A percentile compares a stretch with the other conserved stretches of the same genome.
These are phyloP conservation scores for Cordyceps fumosorosea DNA, from an alignment of 2,329 filamentous ascomycete species.

Conservation along the genomic window DNA sequence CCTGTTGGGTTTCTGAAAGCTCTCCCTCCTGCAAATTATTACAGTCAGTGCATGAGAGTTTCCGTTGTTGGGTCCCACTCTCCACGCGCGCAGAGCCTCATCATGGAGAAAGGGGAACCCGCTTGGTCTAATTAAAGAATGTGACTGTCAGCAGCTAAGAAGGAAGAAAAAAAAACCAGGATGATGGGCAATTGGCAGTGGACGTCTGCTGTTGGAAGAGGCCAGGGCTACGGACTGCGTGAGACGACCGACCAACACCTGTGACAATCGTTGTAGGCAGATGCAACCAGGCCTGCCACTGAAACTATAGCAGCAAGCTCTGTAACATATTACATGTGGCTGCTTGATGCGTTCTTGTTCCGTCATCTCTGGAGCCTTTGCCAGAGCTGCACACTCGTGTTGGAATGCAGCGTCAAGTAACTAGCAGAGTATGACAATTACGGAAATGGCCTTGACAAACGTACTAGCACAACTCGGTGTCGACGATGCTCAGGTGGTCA, in stretches of 20 bases:
- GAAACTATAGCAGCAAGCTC: background rate
- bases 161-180: background rate
- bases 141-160: background rate
- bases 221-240: background rate
- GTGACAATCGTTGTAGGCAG: background rate
- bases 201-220: background rate
- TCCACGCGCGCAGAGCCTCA: slow-evolving; percentile 5
- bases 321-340: background rate
- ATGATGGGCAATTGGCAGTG: too few relatives aligned
- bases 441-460: background rate
- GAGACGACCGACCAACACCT: background rate
- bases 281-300: background rate
- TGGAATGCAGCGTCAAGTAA: background rate
- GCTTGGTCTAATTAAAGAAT: background rate
- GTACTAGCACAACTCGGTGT: background rate
- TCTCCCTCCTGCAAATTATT: background rate
- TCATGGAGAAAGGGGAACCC: background rate
- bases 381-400: background rate
- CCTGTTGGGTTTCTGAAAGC: background rate
- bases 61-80: background rate
- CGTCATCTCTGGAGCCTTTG: background rate
- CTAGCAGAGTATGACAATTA: background rate
- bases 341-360: background rate
- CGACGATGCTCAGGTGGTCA: background rate
- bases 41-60: slow-evolving; percentile 3